Percentiles rank a stretch among this genome's conserved stretches.
These are phyloP conservation scores for Rhizopogon vulgaris DNA, from an alignment of 768 basidiomycete species.

Conservation along the genomic window DNA sequence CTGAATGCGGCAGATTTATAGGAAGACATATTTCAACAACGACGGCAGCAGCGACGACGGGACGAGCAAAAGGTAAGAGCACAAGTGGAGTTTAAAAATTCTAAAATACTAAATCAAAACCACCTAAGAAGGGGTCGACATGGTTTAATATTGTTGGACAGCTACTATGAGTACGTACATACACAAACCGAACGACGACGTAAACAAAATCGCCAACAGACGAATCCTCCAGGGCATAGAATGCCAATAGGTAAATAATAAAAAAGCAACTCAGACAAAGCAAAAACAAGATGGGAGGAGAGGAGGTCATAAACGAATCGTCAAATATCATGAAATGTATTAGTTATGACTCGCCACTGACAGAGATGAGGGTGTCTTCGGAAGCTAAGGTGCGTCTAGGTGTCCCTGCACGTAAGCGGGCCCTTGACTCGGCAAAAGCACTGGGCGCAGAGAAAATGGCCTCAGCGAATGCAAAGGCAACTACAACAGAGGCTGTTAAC, in stretches of 20 bases:
- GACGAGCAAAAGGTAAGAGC: slow-evolving; percentile 1
- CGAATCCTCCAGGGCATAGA: not conserved
- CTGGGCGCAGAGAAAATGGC: slow-evolving; percentile 46
- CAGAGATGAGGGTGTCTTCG: slow-evolving; percentile 13
- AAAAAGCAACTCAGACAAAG: slow-evolving; percentile 13
- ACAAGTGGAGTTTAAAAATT: slow-evolving; percentile 23
- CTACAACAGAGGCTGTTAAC: slow-evolving; percentile 45
- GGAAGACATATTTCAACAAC: slow-evolving; percentile 16
- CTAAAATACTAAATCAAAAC: not conserved
- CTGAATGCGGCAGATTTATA: slow-evolving; percentile 26
- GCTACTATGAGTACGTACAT: too few relatives aligned
- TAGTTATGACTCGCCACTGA: not conserved
- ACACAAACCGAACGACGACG: too few relatives aligned
- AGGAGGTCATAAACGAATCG: not conserved
- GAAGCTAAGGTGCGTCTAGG: slow-evolving; percentile 14
- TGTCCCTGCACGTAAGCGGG: slow-evolving; percentile 15
- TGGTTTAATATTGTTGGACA: not conserved
- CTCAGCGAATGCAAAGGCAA: slow-evolving; percentile 67
- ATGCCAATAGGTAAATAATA: not conserved
- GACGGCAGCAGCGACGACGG: not conserved
- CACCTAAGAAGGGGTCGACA: too few relatives aligned
- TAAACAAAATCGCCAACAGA: not conserved
- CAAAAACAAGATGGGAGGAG: slow-evolving; percentile 9
- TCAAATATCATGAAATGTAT: not conserved
- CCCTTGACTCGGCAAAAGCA: slow-evolving; percentile 26